Percentiles rank a stretch among this genome's conserved stretches.
Evolutionary conservation across 202 grass and related monocot genomes (phyloP).

Genomic region (Setaria viridis): DNA sequence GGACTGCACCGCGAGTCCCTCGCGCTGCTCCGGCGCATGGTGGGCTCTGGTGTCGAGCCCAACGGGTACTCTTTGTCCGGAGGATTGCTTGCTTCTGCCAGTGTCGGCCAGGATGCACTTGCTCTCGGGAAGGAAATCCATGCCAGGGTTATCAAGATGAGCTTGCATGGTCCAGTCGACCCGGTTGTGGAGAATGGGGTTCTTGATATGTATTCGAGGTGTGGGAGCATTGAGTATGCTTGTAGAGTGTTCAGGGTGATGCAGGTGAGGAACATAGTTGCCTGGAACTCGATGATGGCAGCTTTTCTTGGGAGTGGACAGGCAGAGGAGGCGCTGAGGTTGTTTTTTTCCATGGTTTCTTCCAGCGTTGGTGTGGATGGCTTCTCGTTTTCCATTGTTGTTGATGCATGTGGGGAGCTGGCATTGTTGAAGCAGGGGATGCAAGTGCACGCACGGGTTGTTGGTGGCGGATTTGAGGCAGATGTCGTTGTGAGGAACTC

Average conservation of each 20-base stretch:
- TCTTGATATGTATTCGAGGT: conserved; percentile 62
- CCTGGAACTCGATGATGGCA: conserved; percentile 69
- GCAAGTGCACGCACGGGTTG: conserved; percentile 50
- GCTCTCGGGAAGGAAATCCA: conserved; percentile 64
- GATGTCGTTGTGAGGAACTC: conserved; percentile 58
- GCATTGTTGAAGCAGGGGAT: conserved; percentile 58
- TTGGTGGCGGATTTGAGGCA: conserved; percentile 48
- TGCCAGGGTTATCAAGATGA: conserved; percentile 50
- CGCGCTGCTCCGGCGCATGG: conserved; percentile 49
- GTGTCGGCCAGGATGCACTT: conserved; percentile 26
- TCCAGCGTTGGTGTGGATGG: conserved; percentile 32
- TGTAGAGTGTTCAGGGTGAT: conserved; percentile 53
- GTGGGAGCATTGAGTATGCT: conserved; percentile 22
- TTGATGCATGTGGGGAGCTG: conserved; percentile 52
- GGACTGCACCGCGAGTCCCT: conserved; percentile 34
- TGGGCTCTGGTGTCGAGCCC: conserved; percentile 15
- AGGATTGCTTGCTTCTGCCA: conserved; percentile 43
- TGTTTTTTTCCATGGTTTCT: conserved; percentile 51
- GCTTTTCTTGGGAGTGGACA: conserved; percentile 45
- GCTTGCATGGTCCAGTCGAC: conserved; percentile 23
- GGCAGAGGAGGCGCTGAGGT: conserved; percentile 55
- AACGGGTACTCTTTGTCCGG: conserved; percentile 61
- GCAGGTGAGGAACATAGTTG: conserved; percentile 43
- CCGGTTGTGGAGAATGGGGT: conserved; percentile 58
- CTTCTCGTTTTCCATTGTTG: conserved; percentile 57